Evolutionary conservation across 2,329 filamentous ascomycete species (phyloP).

Genomic region (Hypoxylon sp.): DNA sequence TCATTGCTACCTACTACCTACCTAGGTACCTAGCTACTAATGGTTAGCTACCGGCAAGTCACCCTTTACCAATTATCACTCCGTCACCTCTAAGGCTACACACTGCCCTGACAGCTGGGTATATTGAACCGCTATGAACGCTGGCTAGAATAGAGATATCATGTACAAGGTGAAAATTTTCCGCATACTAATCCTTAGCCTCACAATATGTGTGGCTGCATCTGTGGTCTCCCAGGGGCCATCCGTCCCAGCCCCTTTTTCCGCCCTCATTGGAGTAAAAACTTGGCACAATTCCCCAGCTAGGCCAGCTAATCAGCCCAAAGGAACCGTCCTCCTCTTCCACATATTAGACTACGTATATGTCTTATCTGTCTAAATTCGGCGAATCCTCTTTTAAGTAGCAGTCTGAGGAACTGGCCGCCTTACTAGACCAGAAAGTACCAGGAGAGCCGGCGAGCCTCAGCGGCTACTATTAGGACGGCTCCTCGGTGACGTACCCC

Average conservation of each 20-base stretch:
- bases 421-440: constrained; percentile 65
- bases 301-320: constrained; percentile 17
- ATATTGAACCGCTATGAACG: background rate
- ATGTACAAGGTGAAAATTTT: constrained; percentile 5
- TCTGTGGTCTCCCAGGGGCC: background rate
- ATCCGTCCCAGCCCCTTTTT: constrained; percentile 23
- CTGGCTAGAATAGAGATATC: background rate
- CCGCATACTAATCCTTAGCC: background rate
- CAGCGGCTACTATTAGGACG: constrained; percentile 81
- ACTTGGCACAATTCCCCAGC: constrained; percentile 30
- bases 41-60: too few relatives aligned
- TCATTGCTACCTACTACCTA: too few relatives aligned
- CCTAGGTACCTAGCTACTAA: too few relatives aligned
- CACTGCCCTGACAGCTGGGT: background rate
- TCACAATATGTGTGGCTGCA: background rate
- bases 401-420: constrained; percentile 71
- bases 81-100: too few relatives aligned
- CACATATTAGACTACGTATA: constrained; percentile 73
- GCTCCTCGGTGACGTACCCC: constrained; percentile 75
- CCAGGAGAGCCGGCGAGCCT: constrained; percentile 67
- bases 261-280: constrained; percentile 19
- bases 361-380: constrained; percentile 50
- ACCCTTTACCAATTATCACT: too few relatives aligned
- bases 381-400: constrained; percentile 68
- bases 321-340: constrained; percentile 36